Evolutionary conservation across 2,329 filamentous ascomycete species (phyloP), one percentile per base, ranked within the genome.

Genomic region (Diaporthe nobilis): DNA sequence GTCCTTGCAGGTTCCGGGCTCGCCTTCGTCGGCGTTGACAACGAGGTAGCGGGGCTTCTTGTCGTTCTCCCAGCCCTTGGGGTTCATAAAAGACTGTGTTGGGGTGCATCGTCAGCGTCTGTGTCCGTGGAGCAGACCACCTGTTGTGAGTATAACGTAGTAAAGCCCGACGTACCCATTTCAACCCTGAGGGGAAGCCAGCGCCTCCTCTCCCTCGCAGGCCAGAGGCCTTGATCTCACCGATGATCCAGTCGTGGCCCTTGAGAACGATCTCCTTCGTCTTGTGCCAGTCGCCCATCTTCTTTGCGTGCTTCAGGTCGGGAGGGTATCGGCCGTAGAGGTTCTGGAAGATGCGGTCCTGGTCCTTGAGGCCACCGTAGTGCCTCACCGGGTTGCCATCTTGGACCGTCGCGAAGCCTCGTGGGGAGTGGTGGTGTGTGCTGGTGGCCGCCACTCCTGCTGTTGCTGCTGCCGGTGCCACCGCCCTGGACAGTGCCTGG

Each of bases 331-430:
- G 95, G 82, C 95, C 93, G 88, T 99, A 99, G 76, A 99, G 90
- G 88, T 99, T 99, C 88, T 98, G 96, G 88, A 99, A 99, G 87
- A 99, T 99, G 82, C 97, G 93, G 88, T 99, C 97, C 88, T 98
- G 95, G 85, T 99, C 97, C 87, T 92, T 94, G 81, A 99, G 90
- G 75, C 95, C 95, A 82, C 97, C 95, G 86, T 97, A 94, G 79
- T 91, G 90, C 80, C 91, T 92, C 85, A 94, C 93, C 71, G 93
- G 89, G 78, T 90, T 86, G 81, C 88, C 89, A 85, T 96, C 94
- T 84, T 94, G 92, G 80, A 95, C 94, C 77, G 94, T 95, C 82
- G 94, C 94, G 87, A 98, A 94, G 80, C 90, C 90, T 84, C 96
- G 93, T 82, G 85, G 86, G 17, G 61, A 61, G 49, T 67, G 67